These are phyloP conservation scores for Alnus glutinosa DNA, from an alignment of 306 rosid species.

Conservation along the genomic window DNA sequence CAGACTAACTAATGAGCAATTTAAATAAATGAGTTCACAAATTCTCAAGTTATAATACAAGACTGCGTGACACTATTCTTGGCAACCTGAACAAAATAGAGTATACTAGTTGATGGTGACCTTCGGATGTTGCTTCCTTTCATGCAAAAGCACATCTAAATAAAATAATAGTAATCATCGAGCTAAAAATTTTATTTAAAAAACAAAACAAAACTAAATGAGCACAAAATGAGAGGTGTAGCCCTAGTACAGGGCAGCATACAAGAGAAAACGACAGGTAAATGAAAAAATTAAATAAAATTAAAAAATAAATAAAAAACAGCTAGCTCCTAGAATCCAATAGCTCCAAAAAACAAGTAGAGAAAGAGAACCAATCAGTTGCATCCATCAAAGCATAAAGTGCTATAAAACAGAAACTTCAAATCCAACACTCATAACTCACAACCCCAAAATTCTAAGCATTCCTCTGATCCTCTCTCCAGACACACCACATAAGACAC, in stretches of 20 bases:
- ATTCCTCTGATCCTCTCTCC: neutral
- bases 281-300: neutral
- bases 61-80: neutral
- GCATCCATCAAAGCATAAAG: neutral
- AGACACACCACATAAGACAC: neutral
- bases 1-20: neutral
- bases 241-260: neutral
- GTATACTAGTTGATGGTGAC: neutral
- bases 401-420: neutral
- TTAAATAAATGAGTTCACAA: neutral
- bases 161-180: neutral
- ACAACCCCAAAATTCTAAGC: neutral
- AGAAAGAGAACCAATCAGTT: too few relatives aligned
- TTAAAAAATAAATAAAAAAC: too few relatives aligned
- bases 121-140: neutral
- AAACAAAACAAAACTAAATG: neutral
- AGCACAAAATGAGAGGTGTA: neutral
- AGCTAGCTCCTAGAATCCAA: too few relatives aligned
- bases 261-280: neutral
- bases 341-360: too few relatives aligned
- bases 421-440: neutral
- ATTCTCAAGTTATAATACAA: neutral
- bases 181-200: neutral
- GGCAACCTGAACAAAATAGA: neutral
- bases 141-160: neutral